Evolutionary conservation across 2,329 filamentous ascomycete genomes (phyloP).

Genomic region (Paracorniculantispora psalliotae): DNA sequence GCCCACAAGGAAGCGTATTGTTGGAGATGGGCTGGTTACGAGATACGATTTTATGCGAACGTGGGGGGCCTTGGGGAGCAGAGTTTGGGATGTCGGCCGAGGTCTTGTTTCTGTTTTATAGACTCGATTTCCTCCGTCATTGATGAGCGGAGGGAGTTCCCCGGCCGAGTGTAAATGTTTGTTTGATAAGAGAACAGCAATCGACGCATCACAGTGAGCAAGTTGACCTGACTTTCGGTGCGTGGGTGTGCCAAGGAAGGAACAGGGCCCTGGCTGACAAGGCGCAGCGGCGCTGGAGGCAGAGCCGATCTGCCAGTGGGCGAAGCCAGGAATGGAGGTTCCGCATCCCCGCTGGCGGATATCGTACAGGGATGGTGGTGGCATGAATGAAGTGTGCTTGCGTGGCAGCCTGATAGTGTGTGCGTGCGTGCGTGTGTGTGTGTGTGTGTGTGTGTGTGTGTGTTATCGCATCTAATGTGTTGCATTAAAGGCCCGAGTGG

Average conservation of each 20-base stretch:
- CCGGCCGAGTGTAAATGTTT: too few relatives aligned
- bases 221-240: neutral
- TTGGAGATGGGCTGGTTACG: too few relatives aligned
- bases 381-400: neutral
- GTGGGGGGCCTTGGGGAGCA: too few relatives aligned
- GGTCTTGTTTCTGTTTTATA: too few relatives aligned
- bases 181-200: too few relatives aligned
- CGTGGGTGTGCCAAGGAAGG: neutral
- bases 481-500: too few relatives aligned
- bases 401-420: neutral
- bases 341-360: neutral
- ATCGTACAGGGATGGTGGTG: neutral
- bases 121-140: too few relatives aligned
- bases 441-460: neutral
- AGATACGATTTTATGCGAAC: too few relatives aligned
- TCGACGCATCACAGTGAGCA: too few relatives aligned
- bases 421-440: neutral
- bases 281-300: neutral
- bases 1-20: too few relatives aligned
- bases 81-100: too few relatives aligned
- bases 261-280: neutral
- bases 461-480: neutral
- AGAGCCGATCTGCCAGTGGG: slow-evolving; percentile 5
- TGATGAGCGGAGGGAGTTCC: too few relatives aligned
- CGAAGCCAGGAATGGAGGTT: slow-evolving; percentile 1